Evolutionary conservation across 495 filamentous ascomycete genomes (phyloP), one percentile per base, ranked within the genome.

Genomic region (Cenococcum geophilum): DNA sequence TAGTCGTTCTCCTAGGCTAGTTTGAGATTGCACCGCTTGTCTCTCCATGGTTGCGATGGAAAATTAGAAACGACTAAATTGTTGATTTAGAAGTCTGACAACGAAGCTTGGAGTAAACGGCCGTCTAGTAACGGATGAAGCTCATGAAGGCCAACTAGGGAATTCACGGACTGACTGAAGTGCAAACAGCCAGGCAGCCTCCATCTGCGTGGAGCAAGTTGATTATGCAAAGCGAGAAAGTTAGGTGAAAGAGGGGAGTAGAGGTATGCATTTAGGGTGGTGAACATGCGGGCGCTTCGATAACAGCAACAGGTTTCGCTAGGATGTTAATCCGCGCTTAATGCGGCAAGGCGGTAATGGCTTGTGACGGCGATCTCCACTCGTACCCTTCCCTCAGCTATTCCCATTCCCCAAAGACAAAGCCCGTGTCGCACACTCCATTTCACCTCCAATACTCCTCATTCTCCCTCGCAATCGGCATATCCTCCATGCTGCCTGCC

Each of bases 1-100:
- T 27, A 80, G 67, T 18, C 74, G 71, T 1, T 72, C 69, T 56
- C 80, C 77, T 18, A 80, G 64, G 37, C 67, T 35, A 2, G 45
- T 37, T 22, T 47, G 22, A 49, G 37, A 32, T 54, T 45, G 55
- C 22, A 8, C 27, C 11, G 60, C 0, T 40, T 20, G 8, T 9
- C 23, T 42, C 12, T 45, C 22, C 27, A 47, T 36, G 25, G 23
- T 35, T 32, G 42, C 32, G 42, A 51, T 35, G 45, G 16, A 34
- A 52, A 49, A 1, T 35, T 18, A n/a, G 27, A 45, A 45, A 10
- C 18, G 40, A 45, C 40, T 18, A 4, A 45, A n/a, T n/a, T 45
- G 18, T 45, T 45, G 12, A 14, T 45, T 45, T 45, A 45, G 40
- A 14, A 18, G 40, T 45, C 40, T 45, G 40, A 45, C 3, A 10